Evolutionary conservation across 352 stramenopile genomes (phyloP).

Genomic region (Phytophthora parvispora): DNA sequence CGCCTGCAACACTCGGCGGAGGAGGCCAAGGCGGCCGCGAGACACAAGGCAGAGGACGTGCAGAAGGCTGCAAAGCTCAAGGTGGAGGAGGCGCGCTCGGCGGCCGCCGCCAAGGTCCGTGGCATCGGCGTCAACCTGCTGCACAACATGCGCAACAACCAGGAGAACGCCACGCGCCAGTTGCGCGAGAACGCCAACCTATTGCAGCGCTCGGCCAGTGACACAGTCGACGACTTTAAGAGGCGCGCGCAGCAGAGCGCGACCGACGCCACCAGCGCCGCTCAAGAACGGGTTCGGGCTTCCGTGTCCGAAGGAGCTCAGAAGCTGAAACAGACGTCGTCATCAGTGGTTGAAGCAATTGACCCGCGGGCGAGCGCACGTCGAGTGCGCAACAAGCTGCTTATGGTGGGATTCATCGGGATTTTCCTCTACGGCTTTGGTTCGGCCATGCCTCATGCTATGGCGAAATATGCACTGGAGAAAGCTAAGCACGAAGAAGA

Average conservation of each 20-base stretch:
- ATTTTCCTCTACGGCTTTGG: slow-evolving; percentile 86
- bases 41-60: slow-evolving; percentile 14
- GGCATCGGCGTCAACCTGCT: slow-evolving; percentile 40
- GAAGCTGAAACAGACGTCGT: slow-evolving; percentile 61
- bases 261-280: slow-evolving; percentile 27
- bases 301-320: slow-evolving; percentile 51
- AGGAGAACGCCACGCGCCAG: slow-evolving; percentile 46
- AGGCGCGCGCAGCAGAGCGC: slow-evolving; percentile 37
- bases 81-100: slow-evolving; percentile 28
- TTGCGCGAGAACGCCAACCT: slow-evolving; percentile 50
- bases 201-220: slow-evolving; percentile 45
- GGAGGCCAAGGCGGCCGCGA: slow-evolving; percentile 14
- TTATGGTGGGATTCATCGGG: slow-evolving; percentile 69
- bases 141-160: slow-evolving; percentile 62
- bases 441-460: slow-evolving; percentile 61
- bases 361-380: slow-evolving; percentile 56
- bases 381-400: slow-evolving; percentile 61
- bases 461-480: slow-evolving; percentile 80
- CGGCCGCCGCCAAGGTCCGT: slow-evolving; percentile 34
- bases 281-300: slow-evolving; percentile 48
- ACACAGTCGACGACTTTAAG: slow-evolving; percentile 41
- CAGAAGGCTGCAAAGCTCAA: slow-evolving; percentile 23
- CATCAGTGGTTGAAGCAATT: slow-evolving; percentile 56
- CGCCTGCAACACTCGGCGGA: slow-evolving; percentile 16
- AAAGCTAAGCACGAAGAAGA: slow-evolving; percentile 64